Evolutionary conservation across 2,329 filamentous ascomycete genomes (phyloP), one percentile per base, ranked within the genome.

Genomic region (Fusarium sororula): DNA sequence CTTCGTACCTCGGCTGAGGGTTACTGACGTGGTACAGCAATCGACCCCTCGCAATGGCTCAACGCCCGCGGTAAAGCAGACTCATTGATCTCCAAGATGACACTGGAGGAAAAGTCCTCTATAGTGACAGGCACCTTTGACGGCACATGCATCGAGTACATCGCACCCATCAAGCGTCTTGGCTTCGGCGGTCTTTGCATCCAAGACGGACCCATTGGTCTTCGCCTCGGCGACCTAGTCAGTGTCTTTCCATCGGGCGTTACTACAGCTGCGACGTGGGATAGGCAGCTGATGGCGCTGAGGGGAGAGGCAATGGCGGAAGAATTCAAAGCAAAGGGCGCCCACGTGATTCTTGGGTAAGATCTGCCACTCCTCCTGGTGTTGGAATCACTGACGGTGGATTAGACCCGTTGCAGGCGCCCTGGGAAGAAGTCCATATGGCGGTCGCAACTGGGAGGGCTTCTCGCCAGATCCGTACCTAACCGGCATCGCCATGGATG

Each of bases 251-350:
- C 82, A 6, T 83, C 83, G 7, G 93, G 92, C 70, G 86, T 94
- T 55, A 93, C 93, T 66, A 88, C 93, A 30, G 84, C 83, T 6
- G 81, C 78, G 4, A 72, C 75, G 45, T 97, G 93, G 92, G 93
- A 96, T 81, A 91, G 90, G 72, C 83, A 88, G 17, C 87, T 96
- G 35, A 89, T 93, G 71, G 90, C 91, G 78, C 85, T 88, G 63
- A 89, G 94, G 58, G 94, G 78, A 35, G 56, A 67, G 13, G 84
- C 83, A 58, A 84, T 87, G 83, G 85, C 83, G 22, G 44, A 79
- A 57, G 93, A 96, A 80, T 91, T 93, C 80, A 89, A 87, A 75
- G 90, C 83, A 70, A 95, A 95, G 83, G 93, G 93, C 64, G 87
- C 93, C 24, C 92, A 95, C 78, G 85, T 94, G 26, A 89, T 90